Evolutionary conservation across 2,329 filamentous ascomycete species (phyloP).

Genomic region (Fusarium haematococcum): DNA sequence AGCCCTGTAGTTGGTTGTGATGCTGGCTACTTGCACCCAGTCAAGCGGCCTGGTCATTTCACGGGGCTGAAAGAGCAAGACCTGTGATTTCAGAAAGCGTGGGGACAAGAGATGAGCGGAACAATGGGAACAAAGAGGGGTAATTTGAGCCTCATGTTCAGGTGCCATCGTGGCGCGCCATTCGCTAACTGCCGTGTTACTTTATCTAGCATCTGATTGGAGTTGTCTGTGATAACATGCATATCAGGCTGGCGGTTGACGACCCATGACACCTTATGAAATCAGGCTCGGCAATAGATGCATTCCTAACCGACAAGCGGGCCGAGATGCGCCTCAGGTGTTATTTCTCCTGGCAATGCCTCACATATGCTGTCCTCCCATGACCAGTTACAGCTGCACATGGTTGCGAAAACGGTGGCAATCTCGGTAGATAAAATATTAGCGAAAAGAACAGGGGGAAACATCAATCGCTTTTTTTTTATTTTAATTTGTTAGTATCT

Average conservation of each 20-base stretch:
- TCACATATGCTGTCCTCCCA: not conserved
- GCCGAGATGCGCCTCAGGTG: not conserved
- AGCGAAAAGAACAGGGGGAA: not conserved
- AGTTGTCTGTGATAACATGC: constrained; percentile 2
- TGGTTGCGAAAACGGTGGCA: not conserved
- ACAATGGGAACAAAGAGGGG: constrained; percentile 2
- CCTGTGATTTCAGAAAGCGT: not conserved
- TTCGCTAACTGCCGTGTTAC: not conserved
- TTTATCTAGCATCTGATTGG: not conserved
- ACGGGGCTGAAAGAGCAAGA: not conserved
- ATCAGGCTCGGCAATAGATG: constrained; percentile 1
- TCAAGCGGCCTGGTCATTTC: not conserved
- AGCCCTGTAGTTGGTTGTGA: not conserved
- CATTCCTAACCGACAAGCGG: not conserved
- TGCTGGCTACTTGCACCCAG: not conserved
- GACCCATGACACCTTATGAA: not conserved
- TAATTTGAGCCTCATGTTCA: constrained; percentile 4
- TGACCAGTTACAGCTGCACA: not conserved
- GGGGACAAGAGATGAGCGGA: not conserved
- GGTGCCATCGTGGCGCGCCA: not conserved
- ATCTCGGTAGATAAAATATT: not conserved
- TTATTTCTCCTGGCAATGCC: not conserved
- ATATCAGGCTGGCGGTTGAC: not conserved
- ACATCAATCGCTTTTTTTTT: too few species aligned
- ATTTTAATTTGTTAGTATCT: too few species aligned